These are phyloP conservation scores for Glomus cerebriforme DNA, from an alignment of 192 early-diverging fungal genomes.

Conservation along the genomic window DNA sequence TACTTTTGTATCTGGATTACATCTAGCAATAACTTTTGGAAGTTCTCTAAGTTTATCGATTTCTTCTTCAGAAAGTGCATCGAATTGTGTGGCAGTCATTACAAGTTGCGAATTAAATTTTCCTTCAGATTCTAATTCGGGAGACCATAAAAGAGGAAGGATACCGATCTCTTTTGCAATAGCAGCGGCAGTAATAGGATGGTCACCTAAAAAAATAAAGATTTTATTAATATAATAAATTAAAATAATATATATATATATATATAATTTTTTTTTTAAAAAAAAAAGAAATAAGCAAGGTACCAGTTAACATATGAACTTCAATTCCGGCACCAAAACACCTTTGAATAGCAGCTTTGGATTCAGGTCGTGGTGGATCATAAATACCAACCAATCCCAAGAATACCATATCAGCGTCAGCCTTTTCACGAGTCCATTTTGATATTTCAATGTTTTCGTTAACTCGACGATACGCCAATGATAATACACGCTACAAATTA, in stretches of 20 bases:
- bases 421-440: slow-evolving; percentile 48
- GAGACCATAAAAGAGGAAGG: slow-evolving; percentile 35
- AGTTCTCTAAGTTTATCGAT: slow-evolving; percentile 78
- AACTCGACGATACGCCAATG: slow-evolving; percentile 67
- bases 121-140: slow-evolving; percentile 41
- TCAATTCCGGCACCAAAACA: slow-evolving; percentile 92
- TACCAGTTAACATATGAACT: slow-evolving; percentile 94
- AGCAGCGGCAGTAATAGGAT: slow-evolving; percentile 86
- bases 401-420: slow-evolving; percentile 76
- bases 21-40: slow-evolving; percentile 90
- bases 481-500: slow-evolving; percentile 66
- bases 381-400: slow-evolving; percentile 91
- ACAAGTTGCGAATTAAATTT: slow-evolving; percentile 52
- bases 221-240: background rate
- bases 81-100: slow-evolving; percentile 88
- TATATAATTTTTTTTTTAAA: background rate
- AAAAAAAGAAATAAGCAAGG: background rate
- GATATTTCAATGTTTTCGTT: slow-evolving; percentile 39
- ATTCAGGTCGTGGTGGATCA: slow-evolving; percentile 84
- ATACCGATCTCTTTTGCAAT: slow-evolving; percentile 90
- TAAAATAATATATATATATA: too few species aligned
- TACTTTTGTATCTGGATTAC: slow-evolving; percentile 94
- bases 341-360: slow-evolving; percentile 62
- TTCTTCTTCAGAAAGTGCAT: slow-evolving; percentile 78
- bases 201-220: slow-evolving; percentile 53